Conservation (phyloP, 192 early-diverging fungal species). For the Linnemannia zychae region DNA sequence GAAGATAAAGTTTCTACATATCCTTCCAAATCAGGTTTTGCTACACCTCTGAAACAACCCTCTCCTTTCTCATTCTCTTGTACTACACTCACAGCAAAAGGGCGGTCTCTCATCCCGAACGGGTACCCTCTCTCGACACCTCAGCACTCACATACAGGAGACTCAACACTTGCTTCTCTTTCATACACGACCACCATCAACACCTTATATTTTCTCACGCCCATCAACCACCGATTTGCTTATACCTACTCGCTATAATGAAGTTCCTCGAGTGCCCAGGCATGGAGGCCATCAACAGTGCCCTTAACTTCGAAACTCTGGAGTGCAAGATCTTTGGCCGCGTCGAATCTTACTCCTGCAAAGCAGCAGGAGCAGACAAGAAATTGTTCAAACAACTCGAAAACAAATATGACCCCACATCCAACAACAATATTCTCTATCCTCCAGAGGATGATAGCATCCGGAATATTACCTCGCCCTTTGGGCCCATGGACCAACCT, state of each 20-base stretch:
- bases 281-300: slow-evolving; percentile 88
- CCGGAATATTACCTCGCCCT: slow-evolving; percentile 81
- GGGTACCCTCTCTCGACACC: not conserved
- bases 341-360: slow-evolving; percentile 95
- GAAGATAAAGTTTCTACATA: no score
- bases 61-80: no score
- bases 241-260: slow-evolving; percentile 67
- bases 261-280: slow-evolving; percentile 88
- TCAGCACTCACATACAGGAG: no score
- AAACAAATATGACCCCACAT: slow-evolving; percentile 79
- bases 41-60: no score
- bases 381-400: slow-evolving; percentile 92
- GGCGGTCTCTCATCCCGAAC: no score
- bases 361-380: slow-evolving; percentile 91
- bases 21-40: no score
- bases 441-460: slow-evolving; percentile 75
- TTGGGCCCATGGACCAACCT: slow-evolving; percentile 86
- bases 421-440: slow-evolving; percentile 44
- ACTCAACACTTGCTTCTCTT: not conserved
- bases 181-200: not conserved
- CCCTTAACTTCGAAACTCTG: slow-evolving; percentile 85
- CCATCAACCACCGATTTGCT: not conserved
- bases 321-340: slow-evolving; percentile 87
- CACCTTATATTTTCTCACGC: not conserved
- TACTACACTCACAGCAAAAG: not conserved